A percentile compares a stretch with the other conserved stretches of the same genome.
Conservation (phyloP, 495 filamentous ascomycete genomes). For the Penicillium chermesinum region DNA sequence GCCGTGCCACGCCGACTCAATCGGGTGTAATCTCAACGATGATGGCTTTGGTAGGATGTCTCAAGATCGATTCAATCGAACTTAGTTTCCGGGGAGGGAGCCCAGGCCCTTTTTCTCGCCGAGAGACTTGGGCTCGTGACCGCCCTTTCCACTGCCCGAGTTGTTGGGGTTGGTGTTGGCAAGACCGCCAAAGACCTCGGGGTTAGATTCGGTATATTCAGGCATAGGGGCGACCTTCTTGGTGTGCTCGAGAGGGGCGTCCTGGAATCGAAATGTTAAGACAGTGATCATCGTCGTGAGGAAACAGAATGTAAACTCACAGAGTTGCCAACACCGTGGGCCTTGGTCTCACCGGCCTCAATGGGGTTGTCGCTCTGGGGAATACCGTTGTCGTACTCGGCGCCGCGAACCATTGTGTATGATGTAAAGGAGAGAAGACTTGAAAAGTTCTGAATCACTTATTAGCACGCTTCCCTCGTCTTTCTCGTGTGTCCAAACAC, state of each 20-base stretch:
- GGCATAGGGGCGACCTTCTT: constrained; percentile 42
- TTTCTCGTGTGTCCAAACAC: too few species aligned
- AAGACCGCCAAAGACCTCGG: constrained; percentile 21
- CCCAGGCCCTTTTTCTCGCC: constrained; percentile 37
- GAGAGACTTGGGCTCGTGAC: constrained; percentile 36
- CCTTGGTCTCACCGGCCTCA: constrained; percentile 41
- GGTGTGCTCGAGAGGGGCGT: constrained; percentile 37
- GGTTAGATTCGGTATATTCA: constrained; percentile 28
- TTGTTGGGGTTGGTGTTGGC: constrained; percentile 18
- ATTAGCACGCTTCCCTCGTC: too few species aligned
- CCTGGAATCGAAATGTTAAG: too few species aligned
- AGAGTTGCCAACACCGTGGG: constrained; percentile 33
- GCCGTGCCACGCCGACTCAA: background rate
- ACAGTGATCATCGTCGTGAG: too few species aligned
- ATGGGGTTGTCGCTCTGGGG: constrained; percentile 48
- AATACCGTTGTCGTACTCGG: constrained; percentile 45
- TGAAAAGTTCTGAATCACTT: background rate
- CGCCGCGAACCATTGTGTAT: constrained; percentile 46
- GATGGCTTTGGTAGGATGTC: background rate
- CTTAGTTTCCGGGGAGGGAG: constrained; percentile 16
- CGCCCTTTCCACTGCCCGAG: constrained; percentile 37
- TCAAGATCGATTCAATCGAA: background rate
- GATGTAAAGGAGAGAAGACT: background rate
- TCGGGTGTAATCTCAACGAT: background rate
- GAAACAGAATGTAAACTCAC: constrained; percentile 25